phyloP scores from a whole-genome alignment of 2,329 filamentous ascomycete species.

The Fusarium sp. region DNA sequence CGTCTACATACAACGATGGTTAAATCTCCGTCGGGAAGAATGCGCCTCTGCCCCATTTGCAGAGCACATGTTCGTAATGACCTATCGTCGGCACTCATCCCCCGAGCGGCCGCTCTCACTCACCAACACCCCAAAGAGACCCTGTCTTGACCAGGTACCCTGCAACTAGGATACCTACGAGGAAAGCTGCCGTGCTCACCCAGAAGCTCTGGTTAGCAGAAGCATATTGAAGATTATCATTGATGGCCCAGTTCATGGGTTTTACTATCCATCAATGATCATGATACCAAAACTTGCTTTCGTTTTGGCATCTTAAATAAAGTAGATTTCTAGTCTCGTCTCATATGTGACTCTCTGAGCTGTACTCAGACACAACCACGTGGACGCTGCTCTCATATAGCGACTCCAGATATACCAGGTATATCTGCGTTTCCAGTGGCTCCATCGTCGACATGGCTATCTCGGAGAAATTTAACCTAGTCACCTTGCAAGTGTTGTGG shows the following conservation, averaged over 20 bases:
- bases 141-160: conserved; percentile 22
- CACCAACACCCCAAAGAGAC: conserved; percentile 17
- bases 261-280: background rate
- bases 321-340: background rate
- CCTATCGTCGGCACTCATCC: conserved; percentile 15
- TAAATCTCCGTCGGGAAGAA: conserved; percentile 35
- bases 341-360: background rate
- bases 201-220: conserved; percentile 11
- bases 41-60: conserved; percentile 14
- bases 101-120: conserved; percentile 36
- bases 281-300: background rate
- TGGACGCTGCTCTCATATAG: background rate
- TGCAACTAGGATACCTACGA: conserved; percentile 29
- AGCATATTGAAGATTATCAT: background rate
- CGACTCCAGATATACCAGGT: background rate
- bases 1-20: conserved; percentile 18
- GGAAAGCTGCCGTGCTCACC: conserved; percentile 30
- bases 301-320: background rate
- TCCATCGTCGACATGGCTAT: conserved; percentile 16
- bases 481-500: conserved; percentile 21
- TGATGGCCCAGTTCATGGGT: conserved; percentile 22
- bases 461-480: conserved; percentile 24
- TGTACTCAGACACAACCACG: background rate
- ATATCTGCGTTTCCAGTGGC: background rate
- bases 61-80: conserved; percentile 6